Evolutionary conservation across 129 eudicot species (phyloP).

Genomic region (Escallonia rubra): DNA sequence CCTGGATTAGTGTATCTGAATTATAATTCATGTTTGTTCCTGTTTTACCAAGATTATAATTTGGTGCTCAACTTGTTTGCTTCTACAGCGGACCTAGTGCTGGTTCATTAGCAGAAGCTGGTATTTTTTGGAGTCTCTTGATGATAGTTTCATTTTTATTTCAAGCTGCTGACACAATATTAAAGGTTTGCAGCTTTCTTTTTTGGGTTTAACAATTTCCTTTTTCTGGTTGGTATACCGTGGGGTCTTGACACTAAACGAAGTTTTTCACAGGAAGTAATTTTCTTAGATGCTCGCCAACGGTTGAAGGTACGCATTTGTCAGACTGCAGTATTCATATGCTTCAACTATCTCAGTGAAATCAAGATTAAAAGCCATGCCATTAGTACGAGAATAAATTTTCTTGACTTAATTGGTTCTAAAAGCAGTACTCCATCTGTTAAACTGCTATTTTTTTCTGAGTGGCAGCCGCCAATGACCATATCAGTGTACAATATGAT

Average conservation of each 20-base stretch:
- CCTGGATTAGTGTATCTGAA: not conserved
- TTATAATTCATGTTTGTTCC: not conserved
- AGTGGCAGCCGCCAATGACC: no score
- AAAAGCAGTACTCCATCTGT: no score
- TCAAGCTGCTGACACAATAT: constrained; percentile 94
- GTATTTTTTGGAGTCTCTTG: constrained; percentile 86
- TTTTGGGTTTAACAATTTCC: not conserved
- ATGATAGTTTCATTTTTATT: constrained; percentile 87
- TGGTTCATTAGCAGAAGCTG: constrained; percentile 86
- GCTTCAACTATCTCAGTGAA: constrained; percentile 2
- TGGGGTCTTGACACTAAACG: constrained; percentile 20
- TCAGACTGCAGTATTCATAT: not conserved
- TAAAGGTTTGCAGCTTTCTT: constrained; percentile 59
- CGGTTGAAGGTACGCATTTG: constrained; percentile 59
- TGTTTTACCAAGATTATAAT: no score
- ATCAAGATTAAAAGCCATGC: no score
- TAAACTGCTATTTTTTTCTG: no score
- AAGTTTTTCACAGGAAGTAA: constrained; percentile 63
- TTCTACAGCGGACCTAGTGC: constrained; percentile 89
- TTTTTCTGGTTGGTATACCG: constrained; percentile 1
- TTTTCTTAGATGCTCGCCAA: constrained; percentile 72
- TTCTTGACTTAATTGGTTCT: no score
- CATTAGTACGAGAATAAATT: no score
- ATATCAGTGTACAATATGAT: no score
- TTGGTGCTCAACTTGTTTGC: not conserved